Evolutionary conservation across 805 yeast genomes (phyloP).

Genomic region (Yueomyces sinensis): DNA sequence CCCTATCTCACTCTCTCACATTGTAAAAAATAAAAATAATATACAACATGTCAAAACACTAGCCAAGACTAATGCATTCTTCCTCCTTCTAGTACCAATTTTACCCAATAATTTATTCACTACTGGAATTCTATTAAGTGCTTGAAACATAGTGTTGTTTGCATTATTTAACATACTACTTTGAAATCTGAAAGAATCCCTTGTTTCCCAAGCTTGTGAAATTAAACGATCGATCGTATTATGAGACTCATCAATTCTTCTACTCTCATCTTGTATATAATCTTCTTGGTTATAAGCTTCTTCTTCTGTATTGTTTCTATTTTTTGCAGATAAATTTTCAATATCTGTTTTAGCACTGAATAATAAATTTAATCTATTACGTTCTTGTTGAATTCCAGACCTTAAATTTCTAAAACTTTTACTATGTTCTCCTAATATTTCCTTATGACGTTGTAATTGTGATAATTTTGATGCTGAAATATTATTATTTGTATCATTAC

Average conservation of each 20-base stretch:
- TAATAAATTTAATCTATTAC: constrained; percentile 62
- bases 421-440: constrained; percentile 57
- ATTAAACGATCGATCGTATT: constrained; percentile 66
- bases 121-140: constrained; percentile 70
- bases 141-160: constrained; percentile 44
- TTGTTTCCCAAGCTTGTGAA: constrained; percentile 76
- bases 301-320: background rate
- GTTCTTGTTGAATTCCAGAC: constrained; percentile 50
- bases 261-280: constrained; percentile 67
- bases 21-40: constrained; percentile 45
- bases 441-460: constrained; percentile 74
- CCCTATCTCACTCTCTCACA: constrained; percentile 13
- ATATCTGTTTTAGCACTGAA: constrained; percentile 72
- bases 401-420: constrained; percentile 47
- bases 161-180: constrained; percentile 49
- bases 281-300: constrained; percentile 35
- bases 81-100: constrained; percentile 77
- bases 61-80: constrained; percentile 80
- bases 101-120: constrained; percentile 58
- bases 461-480: constrained; percentile 64
- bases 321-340: constrained; percentile 49
- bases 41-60: constrained; percentile 60
- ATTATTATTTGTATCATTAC: constrained; percentile 38
- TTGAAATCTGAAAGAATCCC: constrained; percentile 74
- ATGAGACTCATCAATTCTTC: constrained; percentile 60